Evolutionary conservation across 2,329 filamentous ascomycete species (phyloP).

Genomic region (Nakataea oryzae): DNA sequence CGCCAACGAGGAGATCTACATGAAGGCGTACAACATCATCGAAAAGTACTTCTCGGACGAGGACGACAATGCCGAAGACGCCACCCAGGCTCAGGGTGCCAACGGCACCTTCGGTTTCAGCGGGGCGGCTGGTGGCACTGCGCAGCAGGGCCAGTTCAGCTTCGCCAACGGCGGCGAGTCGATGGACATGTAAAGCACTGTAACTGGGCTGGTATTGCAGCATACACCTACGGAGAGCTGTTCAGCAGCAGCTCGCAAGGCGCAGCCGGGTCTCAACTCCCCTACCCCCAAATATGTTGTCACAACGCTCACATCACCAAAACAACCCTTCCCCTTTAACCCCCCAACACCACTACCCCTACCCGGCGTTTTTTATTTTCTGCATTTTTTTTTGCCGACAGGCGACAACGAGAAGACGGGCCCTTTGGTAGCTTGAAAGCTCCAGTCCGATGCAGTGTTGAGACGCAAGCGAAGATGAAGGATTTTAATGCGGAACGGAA

Average conservation of each 20-base stretch:
- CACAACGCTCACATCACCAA: neutral
- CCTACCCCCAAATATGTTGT: neutral
- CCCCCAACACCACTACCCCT: conserved; percentile 2
- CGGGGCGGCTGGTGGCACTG: conserved; percentile 42
- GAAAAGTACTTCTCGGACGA: conserved; percentile 99
- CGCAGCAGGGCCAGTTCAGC: conserved; percentile 78
- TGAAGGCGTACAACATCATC: conserved; percentile 99
- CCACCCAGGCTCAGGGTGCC: conserved; percentile 54
- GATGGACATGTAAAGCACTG: conserved; percentile 49
- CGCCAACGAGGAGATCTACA: conserved; percentile 99
- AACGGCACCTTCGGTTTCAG: conserved; percentile 76
- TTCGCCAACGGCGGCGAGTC: conserved; percentile 66
- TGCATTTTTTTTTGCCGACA: conserved; percentile 13
- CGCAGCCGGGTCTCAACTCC: neutral
- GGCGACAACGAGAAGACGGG: conserved; percentile 22
- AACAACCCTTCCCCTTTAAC: neutral
- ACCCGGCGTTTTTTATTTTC: conserved; percentile 10
- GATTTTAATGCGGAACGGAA: conserved; percentile 15
- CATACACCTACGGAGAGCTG: neutral
- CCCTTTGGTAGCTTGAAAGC: conserved; percentile 56
- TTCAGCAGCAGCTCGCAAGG: too few species aligned
- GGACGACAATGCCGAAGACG: conserved; percentile 82
- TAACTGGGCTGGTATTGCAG: neutral
- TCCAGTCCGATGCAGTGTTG: conserved; percentile 36
- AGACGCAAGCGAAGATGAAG: conserved; percentile 4